Base-by-base conservation (phyloP, 352 stramenopile species). In the Globisporangium parvum region DNA sequence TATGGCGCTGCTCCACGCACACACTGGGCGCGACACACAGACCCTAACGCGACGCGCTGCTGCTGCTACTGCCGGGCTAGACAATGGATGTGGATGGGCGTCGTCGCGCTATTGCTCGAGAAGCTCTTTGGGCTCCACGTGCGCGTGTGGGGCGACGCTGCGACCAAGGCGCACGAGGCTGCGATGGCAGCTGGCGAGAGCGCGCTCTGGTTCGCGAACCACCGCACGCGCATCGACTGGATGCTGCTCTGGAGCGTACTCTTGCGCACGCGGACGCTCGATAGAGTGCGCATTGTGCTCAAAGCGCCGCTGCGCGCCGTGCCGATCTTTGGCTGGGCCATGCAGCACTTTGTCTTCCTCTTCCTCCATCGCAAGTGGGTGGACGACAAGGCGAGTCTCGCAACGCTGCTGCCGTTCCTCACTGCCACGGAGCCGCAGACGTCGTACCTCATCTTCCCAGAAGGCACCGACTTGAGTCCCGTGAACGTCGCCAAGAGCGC, bases 261-360 rank as follows among this genome's bases (percentile, higher is more conserved):
- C 10, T 66, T 85, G 59, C 68, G 82, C 26, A 85, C 69, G 20
- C 56, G 60, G 10, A 73, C 71, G 44, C 67, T 88, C 37, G 65
- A 76, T 41, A 66, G 75, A 21, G 60, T 94, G 42, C 74, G 75
- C 47, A 91, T 94, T 51, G 65, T 91, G 24, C 70, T 91, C 51
- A 94, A 94, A 65, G 76, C 75, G n/a, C 75, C 77, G 23, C 64
- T 94, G 37, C 77, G 78, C 24, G 71, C 70, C 52, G 61, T 87
- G 31, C 84, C 84, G 45, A 75, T 94, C 62, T 91, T 92, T 53
- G 84, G 84, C 3, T 94, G 81, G 84, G 81, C 79, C 53, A 94
- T 91, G 81, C 81, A 91, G 69, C 74, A 86, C 60, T 92, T 94
- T 40, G 65, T 90, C 40, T 92, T 91, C 59, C 81, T 92, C 57